Conservation (phyloP, 148 eudicot species). For the Rhododendron molle region DNA sequence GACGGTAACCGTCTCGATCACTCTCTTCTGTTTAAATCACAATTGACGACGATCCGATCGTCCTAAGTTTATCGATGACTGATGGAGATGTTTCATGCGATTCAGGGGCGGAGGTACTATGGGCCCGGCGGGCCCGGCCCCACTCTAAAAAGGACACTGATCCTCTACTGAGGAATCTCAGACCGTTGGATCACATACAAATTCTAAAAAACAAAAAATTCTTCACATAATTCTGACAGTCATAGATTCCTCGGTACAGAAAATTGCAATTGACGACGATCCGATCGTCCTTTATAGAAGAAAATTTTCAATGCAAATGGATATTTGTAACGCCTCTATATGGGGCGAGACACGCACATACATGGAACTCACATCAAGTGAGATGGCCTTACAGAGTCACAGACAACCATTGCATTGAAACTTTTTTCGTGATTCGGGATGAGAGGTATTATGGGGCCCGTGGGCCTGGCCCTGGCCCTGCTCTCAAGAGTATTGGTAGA, state of each 20-base stretch:
- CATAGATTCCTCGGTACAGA: no score
- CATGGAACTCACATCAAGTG: neutral
- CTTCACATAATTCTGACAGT: no score
- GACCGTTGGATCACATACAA: neutral
- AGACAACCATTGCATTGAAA: no score
- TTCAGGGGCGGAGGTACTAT: neutral
- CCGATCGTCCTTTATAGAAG: neutral
- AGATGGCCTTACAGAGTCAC: neutral
- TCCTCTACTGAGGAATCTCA: no score
- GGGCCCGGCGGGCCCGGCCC: neutral
- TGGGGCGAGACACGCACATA: no score
- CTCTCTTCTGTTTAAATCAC: neutral
- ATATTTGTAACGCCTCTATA: no score
- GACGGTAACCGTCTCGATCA: slow-evolving; percentile 42
- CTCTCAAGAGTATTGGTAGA: neutral
- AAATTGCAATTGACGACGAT: neutral
- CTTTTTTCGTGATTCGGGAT: no score
- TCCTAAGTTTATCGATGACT: neutral
- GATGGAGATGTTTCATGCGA: neutral
- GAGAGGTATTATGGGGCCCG: no score
- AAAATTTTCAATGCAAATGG: no score
- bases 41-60: neutral
- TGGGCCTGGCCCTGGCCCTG: neutral
- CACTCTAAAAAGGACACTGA: neutral
- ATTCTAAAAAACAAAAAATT: no score